A percentile compares a stretch with the other conserved stretches of the same genome.
These are phyloP conservation scores for Collybiopsis luxurians DNA, from an alignment of 768 basidiomycete species.

Conservation along the genomic window DNA sequence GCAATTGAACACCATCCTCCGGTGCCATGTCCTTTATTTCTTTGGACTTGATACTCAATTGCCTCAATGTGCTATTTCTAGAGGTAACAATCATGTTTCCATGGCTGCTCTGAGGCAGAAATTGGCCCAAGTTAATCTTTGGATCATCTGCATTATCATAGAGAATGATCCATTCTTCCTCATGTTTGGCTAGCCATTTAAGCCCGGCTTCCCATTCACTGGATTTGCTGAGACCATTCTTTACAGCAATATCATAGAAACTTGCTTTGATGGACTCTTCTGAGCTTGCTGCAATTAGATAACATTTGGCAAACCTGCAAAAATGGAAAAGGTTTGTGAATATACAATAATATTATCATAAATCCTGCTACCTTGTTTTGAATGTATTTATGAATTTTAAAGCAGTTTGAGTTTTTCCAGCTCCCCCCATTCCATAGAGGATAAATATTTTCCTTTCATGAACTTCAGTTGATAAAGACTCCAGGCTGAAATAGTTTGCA, in stretches of 20 bases:
- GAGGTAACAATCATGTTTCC: constrained; percentile 10
- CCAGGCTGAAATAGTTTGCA: neutral
- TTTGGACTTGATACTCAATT: neutral
- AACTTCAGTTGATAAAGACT: neutral
- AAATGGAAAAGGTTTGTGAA: neutral
- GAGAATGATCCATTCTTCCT: constrained; percentile 10
- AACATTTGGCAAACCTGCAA: neutral
- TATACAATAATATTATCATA: too few species aligned
- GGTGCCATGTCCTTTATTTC: neutral
- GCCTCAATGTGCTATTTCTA: neutral
- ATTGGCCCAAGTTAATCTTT: neutral
- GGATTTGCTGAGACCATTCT: neutral
- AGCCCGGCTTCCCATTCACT: neutral
- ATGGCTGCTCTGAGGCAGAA: constrained; percentile 1
- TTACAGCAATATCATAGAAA: constrained; percentile 2
- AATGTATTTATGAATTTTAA: neutral
- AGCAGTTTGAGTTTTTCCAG: constrained; percentile 1
- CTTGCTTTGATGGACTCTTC: neutral
- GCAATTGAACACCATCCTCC: too few species aligned
- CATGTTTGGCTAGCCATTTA: neutral
- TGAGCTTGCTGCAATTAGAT: neutral
- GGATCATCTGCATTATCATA: constrained; percentile 12
- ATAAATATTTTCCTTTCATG: too few species aligned
- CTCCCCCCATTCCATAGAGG: neutral
- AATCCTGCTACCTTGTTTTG: neutral